phyloP scores from a whole-genome alignment of 2,329 filamentous ascomycete species.

The Periglandula ipomoeae region DNA sequence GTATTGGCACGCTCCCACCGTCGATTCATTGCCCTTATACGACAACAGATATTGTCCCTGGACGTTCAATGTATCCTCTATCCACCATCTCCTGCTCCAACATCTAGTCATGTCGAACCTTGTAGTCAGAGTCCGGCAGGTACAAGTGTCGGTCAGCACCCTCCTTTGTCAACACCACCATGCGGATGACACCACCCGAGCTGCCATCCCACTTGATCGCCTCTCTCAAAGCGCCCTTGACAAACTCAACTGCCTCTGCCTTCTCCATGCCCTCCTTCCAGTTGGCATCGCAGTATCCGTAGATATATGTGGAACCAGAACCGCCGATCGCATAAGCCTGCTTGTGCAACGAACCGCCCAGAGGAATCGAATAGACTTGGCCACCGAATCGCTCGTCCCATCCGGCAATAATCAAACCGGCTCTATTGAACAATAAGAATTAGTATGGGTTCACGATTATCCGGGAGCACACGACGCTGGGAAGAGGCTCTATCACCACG shows the following conservation, averaged over 20 bases:
- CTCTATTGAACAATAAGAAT: constrained; percentile 40
- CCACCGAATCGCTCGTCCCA: constrained; percentile 93
- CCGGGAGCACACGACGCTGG: too few species aligned
- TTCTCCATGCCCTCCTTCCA: constrained; percentile 95
- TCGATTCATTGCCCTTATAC: neutral
- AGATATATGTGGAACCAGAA: constrained; percentile 97
- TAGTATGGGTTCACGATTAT: neutral
- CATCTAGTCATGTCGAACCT: constrained; percentile 55
- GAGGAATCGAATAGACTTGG: constrained; percentile 93
- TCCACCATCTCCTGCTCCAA: constrained; percentile 3
- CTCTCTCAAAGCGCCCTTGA: constrained; percentile 83
- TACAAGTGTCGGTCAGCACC: constrained; percentile 92
- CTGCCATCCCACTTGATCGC: constrained; percentile 99
- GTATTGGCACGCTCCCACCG: neutral
- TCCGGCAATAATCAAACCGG: constrained; percentile 96
- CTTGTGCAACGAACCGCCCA: constrained; percentile 96
- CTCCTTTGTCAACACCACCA: constrained; percentile 88
- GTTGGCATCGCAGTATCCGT: constrained; percentile 94
- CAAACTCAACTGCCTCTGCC: constrained; percentile 80
- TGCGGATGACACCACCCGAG: constrained; percentile 93
- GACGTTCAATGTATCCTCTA: constrained; percentile 5
- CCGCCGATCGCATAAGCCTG: constrained; percentile 92
- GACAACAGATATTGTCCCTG: too few species aligned
- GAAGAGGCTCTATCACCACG: too few species aligned
- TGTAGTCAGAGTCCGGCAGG: constrained; percentile 85